Evolutionary conservation across 1,284 basidiomycete genomes (phyloP).

Genomic region (Naganishia albida): DNA sequence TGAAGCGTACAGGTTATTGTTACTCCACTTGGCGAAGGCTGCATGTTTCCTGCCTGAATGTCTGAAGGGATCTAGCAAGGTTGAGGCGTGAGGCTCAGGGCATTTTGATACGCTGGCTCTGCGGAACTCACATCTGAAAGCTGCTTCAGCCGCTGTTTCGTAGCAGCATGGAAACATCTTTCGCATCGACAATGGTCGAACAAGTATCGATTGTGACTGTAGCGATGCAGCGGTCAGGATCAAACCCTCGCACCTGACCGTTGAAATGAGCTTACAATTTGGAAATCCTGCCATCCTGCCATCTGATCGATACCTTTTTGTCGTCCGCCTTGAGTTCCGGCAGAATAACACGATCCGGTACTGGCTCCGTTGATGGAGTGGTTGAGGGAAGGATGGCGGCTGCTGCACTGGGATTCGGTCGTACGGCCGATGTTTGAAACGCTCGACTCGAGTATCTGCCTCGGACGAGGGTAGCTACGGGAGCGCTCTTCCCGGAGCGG

Average conservation of each 20-base stretch:
- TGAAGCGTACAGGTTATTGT: slow-evolving; percentile 38
- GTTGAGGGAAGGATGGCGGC: neutral
- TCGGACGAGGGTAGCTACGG: neutral
- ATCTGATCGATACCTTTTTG: slow-evolving; percentile 25
- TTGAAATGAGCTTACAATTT: slow-evolving; percentile 12
- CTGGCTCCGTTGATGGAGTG: neutral
- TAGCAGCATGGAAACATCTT: slow-evolving; percentile 81
- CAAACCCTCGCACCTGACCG: neutral
- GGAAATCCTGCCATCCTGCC: slow-evolving; percentile 26
- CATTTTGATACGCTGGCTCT: no score
- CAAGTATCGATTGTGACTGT: slow-evolving; percentile 65
- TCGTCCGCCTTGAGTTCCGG: slow-evolving; percentile 1
- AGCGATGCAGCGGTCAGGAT: neutral
- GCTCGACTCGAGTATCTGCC: neutral
- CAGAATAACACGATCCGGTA: slow-evolving; percentile 4
- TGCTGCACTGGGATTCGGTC: neutral
- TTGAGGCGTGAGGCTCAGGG: no score
- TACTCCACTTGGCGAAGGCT: slow-evolving; percentile 34
- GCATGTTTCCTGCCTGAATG: slow-evolving; percentile 55
- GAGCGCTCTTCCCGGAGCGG: neutral
- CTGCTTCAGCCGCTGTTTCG: slow-evolving; percentile 85
- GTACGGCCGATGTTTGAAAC: neutral
- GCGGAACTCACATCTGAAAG: slow-evolving; percentile 67
- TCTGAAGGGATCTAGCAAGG: slow-evolving; percentile 76
- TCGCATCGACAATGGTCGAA: slow-evolving; percentile 87